phyloP scores from a whole-genome alignment of 768 basidiomycete species.

The Porphyrellus cyaneotinctus region DNA sequence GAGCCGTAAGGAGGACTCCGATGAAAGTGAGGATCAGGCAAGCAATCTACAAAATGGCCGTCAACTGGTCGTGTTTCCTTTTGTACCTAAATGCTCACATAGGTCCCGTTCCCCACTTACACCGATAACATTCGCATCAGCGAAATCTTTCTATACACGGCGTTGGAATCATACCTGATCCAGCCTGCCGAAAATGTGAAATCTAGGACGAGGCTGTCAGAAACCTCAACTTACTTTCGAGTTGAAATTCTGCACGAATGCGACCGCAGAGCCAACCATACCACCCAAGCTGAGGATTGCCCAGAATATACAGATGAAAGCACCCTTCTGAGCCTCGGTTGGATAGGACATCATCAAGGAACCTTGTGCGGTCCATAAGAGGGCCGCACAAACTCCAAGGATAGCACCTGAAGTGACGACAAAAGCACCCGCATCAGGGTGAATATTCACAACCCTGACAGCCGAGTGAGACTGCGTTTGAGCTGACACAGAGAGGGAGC shows the following conservation, averaged over 20 bases:
- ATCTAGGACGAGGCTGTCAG: background rate
- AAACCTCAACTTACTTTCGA: constrained; percentile 43
- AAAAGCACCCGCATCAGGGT: constrained; percentile 41
- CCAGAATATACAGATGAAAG: constrained; percentile 52
- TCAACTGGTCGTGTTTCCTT: background rate
- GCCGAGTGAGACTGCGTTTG: background rate
- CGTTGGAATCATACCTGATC: constrained; percentile 22
- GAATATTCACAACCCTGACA: constrained; percentile 41
- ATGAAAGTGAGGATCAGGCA: constrained; percentile 71
- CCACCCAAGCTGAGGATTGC: constrained; percentile 77
- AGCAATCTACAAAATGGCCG: constrained; percentile 47
- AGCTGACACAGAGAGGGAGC: background rate
- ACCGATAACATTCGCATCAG: background rate
- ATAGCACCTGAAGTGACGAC: constrained; percentile 46
- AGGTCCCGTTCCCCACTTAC: constrained; percentile 72
- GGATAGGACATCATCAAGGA: constrained; percentile 55
- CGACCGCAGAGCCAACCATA: constrained; percentile 73
- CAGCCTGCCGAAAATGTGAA: constrained; percentile 16
- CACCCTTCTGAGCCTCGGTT: constrained; percentile 54
- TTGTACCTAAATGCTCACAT: constrained; percentile 53
- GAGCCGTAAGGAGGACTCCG: constrained; percentile 58
- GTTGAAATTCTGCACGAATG: constrained; percentile 67
- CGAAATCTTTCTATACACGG: background rate
- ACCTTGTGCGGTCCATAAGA: constrained; percentile 54
- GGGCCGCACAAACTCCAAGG: constrained; percentile 47